Base-by-base conservation (phyloP, 129 eudicot genomes). In the Lonicera japonica region DNA sequence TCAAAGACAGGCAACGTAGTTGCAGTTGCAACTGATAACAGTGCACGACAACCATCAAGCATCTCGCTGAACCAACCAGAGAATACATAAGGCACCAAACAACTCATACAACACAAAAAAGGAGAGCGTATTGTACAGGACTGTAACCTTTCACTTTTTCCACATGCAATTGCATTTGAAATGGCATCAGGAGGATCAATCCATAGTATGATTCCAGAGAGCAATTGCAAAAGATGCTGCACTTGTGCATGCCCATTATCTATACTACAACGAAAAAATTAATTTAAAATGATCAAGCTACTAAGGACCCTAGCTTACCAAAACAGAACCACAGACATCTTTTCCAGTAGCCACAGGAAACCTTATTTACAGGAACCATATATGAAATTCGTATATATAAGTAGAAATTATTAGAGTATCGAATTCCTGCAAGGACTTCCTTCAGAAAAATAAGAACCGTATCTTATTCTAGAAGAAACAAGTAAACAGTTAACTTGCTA, bases 31-130 rank as follows among this genome's bases (percentile, higher is more conserved):
- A 94, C 46, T 54, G 88, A 84, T 76, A 94, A 55, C 36, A 94
- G 81, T 72, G 92, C 99, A 48, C 99, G 96, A 67, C 99, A 88
- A 34, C 95, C 99, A 80, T 94, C 99, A 68, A 94, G 92, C 87
- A 88, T 56, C 85, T 94, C 99, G 83, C 96, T 94, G 85, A 55
- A 73, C 52, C 70, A 61, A 64, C 15, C 71, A 71, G 47, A 9
- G 24, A 73, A 68, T 29, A 70, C 55, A 40, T 15, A 60, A 51
- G 41, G 22, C 34, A 43, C 11, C 47, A 48, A 54, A 46, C 40
- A 69, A 53, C 36, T 25, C 54, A 63, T 58, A 24, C 62, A 62
- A 67, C 2, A 68, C 16, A 69, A 70, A 25, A 34, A 43, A 7
- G 14, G 23, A 45, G 25, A 60, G 38, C 39, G 22, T 21, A 36